Percentiles rank a stretch among this genome's conserved stretches.
These are phyloP conservation scores for Pythium insidiosum DNA, from an alignment of 352 stramenopile genomes.

Conservation along the genomic window DNA sequence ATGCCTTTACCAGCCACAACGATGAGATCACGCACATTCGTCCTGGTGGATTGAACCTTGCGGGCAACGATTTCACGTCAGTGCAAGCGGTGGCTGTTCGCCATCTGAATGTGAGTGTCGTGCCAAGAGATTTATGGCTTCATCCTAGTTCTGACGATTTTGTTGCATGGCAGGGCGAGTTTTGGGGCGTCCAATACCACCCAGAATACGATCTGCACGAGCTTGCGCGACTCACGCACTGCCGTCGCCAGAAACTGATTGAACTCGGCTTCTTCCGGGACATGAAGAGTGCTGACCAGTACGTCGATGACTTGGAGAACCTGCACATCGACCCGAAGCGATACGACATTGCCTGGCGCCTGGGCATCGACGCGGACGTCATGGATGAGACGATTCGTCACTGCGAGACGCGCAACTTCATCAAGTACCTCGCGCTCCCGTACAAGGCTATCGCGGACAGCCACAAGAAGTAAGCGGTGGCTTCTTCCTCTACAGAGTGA, in stretches of 20 bases:
- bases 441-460: constrained; percentile 41
- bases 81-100: constrained; percentile 69
- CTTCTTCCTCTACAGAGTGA: no score
- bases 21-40: constrained; percentile 76
- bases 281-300: constrained; percentile 60
- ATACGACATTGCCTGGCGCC: constrained; percentile 71
- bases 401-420: constrained; percentile 80
- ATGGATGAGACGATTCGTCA: constrained; percentile 72
- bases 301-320: constrained; percentile 68
- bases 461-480: constrained; percentile 11
- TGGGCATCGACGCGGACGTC: constrained; percentile 71
- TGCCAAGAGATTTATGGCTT: no score
- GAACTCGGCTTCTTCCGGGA: constrained; percentile 64
- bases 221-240: constrained; percentile 66
- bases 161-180: constrained; percentile 69
- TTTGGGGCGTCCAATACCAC: constrained; percentile 83
- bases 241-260: constrained; percentile 53
- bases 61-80: constrained; percentile 58
- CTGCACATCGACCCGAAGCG: constrained; percentile 60
- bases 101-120: constrained; percentile 43
- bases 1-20: constrained; percentile 77
- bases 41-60: constrained; percentile 43
- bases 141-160: no score
- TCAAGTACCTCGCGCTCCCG: constrained; percentile 75
- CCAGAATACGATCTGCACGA: constrained; percentile 81